phyloP scores from a whole-genome alignment of 2,329 filamentous ascomycete genomes.

The Fusarium guadeloupense region DNA sequence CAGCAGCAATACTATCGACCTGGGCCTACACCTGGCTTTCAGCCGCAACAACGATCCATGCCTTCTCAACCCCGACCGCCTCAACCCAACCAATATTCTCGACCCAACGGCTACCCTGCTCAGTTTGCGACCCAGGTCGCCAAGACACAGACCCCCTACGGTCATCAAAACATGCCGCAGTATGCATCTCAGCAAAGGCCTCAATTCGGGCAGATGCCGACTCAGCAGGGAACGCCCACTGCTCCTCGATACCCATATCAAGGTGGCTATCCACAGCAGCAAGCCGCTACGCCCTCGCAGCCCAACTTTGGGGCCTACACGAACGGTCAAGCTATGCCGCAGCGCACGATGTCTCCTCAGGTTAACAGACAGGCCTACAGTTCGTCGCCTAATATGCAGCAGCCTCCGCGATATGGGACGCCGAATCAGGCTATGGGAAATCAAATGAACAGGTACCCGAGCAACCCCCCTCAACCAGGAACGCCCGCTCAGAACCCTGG shows the following conservation, averaged over 20 bases:
- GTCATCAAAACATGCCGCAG: constrained; percentile 60
- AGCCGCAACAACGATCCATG: constrained; percentile 52
- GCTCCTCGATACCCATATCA: constrained; percentile 56
- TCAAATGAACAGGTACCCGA: constrained; percentile 49
- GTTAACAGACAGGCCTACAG: constrained; percentile 52
- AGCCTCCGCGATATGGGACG: constrained; percentile 46
- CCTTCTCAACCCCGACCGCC: constrained; percentile 50
- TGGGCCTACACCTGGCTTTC: constrained; percentile 53
- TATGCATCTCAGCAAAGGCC: constrained; percentile 59
- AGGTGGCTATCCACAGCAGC: constrained; percentile 51
- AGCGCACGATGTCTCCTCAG: constrained; percentile 57
- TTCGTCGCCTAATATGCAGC: constrained; percentile 52
- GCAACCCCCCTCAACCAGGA: constrained; percentile 44
- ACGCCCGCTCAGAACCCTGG: constrained; percentile 49
- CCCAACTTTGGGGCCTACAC: constrained; percentile 50
- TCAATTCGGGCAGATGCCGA: constrained; percentile 53
- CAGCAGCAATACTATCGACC: constrained; percentile 59
- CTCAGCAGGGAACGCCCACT: constrained; percentile 53
- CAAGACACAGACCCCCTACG: constrained; percentile 62
- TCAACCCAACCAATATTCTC: constrained; percentile 60
- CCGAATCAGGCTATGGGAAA: constrained; percentile 44
- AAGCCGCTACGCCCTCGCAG: constrained; percentile 50
- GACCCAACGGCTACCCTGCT: constrained; percentile 58
- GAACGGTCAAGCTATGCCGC: constrained; percentile 56
- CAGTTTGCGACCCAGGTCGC: constrained; percentile 61